These are phyloP conservation scores for Sclerotinia sclerotiorum DNA, from an alignment of 2,329 filamentous ascomycete genomes.

Conservation along the genomic window DNA sequence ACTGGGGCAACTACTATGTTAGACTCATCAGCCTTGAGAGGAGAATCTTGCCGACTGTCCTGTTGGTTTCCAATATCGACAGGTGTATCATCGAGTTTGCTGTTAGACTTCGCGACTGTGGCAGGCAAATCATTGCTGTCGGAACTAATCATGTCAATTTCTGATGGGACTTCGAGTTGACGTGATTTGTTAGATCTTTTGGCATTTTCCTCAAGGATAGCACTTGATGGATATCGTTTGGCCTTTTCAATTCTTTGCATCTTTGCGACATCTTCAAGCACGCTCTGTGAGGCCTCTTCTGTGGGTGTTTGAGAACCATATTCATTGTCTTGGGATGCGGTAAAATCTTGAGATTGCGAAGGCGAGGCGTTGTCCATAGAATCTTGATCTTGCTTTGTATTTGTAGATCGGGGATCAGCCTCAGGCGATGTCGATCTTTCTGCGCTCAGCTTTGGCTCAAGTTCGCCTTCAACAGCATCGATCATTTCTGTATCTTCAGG, in stretches of 20 bases:
- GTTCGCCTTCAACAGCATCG: neutral
- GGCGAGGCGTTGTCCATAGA: too few relatives aligned
- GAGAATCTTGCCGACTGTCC: neutral
- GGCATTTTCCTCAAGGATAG: neutral
- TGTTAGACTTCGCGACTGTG: neutral
- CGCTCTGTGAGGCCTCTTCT: neutral
- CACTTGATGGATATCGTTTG: constrained; percentile 6
- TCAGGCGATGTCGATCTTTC: neutral
- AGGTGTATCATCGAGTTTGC: neutral
- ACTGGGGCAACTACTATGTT: neutral
- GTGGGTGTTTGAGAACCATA: neutral
- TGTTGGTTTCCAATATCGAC: constrained; percentile 9
- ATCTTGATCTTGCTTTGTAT: neutral
- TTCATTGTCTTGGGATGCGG: neutral
- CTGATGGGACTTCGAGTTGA: too few relatives aligned
- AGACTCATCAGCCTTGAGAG: neutral
- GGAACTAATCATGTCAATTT: neutral
- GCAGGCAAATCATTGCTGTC: neutral
- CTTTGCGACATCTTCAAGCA: neutral
- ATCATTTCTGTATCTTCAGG: constrained; percentile 8
- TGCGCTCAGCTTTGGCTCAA: neutral
- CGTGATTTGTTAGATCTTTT: neutral
- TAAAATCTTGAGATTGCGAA: neutral
- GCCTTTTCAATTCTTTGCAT: neutral
- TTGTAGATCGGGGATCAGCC: neutral